Percentiles rank a stretch among this genome's conserved stretches.
Conservation (phyloP, 805 yeast genomes). For the Yarrowia divulgata region DNA sequence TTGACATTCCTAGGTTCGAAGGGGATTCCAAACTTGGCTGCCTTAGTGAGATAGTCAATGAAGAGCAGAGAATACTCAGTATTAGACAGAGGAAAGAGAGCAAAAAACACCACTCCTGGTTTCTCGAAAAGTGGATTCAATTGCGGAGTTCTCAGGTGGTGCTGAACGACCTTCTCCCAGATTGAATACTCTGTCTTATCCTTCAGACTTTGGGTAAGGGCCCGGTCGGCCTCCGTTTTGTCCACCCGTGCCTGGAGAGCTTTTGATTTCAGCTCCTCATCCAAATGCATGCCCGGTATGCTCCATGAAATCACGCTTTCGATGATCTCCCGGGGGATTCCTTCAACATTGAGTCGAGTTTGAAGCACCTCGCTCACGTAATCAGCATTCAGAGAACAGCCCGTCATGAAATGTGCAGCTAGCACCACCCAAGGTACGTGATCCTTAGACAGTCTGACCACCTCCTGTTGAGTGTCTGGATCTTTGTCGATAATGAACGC, state of each 20-base stretch:
- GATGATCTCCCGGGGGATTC: background rate
- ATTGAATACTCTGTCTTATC: background rate
- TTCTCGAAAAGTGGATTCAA: background rate
- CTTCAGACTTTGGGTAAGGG: background rate
- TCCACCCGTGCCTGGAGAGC: background rate
- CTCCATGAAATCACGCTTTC: background rate
- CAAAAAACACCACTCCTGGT: slow-evolving; percentile 1
- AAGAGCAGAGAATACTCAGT: background rate
- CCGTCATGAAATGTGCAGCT: slow-evolving; percentile 1
- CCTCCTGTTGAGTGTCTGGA: background rate
- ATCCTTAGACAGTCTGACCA: background rate
- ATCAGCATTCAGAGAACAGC: background rate
- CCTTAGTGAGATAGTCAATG: slow-evolving; percentile 12
- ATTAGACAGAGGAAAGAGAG: background rate
- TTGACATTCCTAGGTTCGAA: too few relatives aligned
- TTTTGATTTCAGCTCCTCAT: background rate
- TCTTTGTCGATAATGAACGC: background rate
- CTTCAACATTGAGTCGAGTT: background rate
- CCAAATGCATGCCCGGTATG: background rate
- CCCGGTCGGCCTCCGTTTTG: background rate
- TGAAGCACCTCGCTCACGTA: background rate
- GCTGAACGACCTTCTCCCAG: background rate
- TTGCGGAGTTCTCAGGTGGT: background rate
- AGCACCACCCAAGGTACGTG: slow-evolving; percentile 15
- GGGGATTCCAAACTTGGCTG: background rate